These are phyloP conservation scores for Mortierella sp. DNA, from an alignment of 371 early-diverging fungal species.

Conservation along the genomic window DNA sequence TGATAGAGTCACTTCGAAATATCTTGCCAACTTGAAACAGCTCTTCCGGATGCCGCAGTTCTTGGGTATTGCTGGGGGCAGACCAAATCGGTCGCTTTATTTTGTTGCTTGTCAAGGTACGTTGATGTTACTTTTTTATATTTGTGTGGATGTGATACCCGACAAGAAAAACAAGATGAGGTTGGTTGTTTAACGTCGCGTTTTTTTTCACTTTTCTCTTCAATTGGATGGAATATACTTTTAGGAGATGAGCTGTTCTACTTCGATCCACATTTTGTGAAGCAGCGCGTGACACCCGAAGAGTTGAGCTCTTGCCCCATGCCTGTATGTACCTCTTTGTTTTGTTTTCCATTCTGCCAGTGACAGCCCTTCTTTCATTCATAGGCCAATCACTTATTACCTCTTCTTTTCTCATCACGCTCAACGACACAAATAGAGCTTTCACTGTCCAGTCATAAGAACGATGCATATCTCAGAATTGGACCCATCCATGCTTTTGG, in stretches of 20 bases:
- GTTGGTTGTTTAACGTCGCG: constrained; percentile 55
- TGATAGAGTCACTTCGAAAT: constrained; percentile 86
- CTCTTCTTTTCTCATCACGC: not conserved
- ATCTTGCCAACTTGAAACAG: constrained; percentile 65
- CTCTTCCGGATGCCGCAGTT: constrained; percentile 85
- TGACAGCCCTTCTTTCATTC: not conserved
- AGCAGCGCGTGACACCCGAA: constrained; percentile 74
- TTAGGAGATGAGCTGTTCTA: constrained; percentile 86
- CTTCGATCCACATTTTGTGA: constrained; percentile 92
- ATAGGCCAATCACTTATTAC: not conserved
- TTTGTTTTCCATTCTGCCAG: not conserved
- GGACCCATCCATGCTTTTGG: constrained; percentile 95
- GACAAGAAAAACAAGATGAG: constrained; percentile 24
- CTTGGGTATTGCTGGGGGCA: constrained; percentile 90
- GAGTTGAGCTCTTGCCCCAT: constrained; percentile 60
- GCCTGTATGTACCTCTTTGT: constrained; percentile 39
- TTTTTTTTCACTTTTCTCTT: not conserved
- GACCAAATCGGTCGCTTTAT: constrained; percentile 37
- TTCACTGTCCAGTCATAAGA: constrained; percentile 83
- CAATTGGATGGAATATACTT: not conserved
- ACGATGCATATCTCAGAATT: constrained; percentile 79
- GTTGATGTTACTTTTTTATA: not conserved
- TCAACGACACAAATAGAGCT: constrained; percentile 61
- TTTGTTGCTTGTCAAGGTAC: constrained; percentile 48
- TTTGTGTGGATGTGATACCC: not conserved